Evolutionary conservation across 2,329 filamentous ascomycete species (phyloP).

Genomic region (Neocucurbitaria cava): DNA sequence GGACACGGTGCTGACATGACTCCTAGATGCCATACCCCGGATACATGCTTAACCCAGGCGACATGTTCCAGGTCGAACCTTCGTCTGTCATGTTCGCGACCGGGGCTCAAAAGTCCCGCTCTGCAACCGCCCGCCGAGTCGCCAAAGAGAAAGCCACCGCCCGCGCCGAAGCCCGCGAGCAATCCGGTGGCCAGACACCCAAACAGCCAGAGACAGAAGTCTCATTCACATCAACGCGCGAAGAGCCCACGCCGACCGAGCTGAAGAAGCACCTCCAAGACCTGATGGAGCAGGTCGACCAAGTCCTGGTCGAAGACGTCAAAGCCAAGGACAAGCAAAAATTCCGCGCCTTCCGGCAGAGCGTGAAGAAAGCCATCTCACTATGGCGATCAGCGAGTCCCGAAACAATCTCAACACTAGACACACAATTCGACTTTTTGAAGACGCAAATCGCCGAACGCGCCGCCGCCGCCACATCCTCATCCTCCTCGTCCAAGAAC

Average conservation of each 20-base stretch:
- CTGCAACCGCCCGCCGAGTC: slow-evolving; percentile 36
- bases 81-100: slow-evolving; percentile 89
- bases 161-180: slow-evolving; percentile 35
- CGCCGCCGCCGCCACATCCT: slow-evolving; percentile 3
- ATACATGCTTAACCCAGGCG: slow-evolving; percentile 94
- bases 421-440: slow-evolving; percentile 56
- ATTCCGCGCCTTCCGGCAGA: slow-evolving; percentile 74
- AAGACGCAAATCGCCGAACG: slow-evolving; percentile 33
- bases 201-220: slow-evolving; percentile 12
- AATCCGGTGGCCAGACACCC: slow-evolving; percentile 23
- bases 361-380: slow-evolving; percentile 68
- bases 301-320: slow-evolving; percentile 64
- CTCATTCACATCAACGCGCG: slow-evolving; percentile 15
- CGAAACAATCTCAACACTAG: slow-evolving; percentile 54
- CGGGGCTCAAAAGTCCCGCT: slow-evolving; percentile 69
- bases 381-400: slow-evolving; percentile 56
- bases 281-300: slow-evolving; percentile 62
- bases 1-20: slow-evolving; percentile 2
- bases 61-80: slow-evolving; percentile 95
- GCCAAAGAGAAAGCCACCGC: slow-evolving; percentile 39
- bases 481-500: slow-evolving; percentile 5
- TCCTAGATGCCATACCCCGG: slow-evolving; percentile 85
- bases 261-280: slow-evolving; percentile 44
- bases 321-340: slow-evolving; percentile 77
- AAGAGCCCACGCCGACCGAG: slow-evolving; percentile 37